Percentiles rank a stretch among this genome's conserved stretches.
These are phyloP conservation scores for Colletotrichum navitas DNA, from an alignment of 2,329 filamentous ascomycete genomes.

Conservation along the genomic window DNA sequence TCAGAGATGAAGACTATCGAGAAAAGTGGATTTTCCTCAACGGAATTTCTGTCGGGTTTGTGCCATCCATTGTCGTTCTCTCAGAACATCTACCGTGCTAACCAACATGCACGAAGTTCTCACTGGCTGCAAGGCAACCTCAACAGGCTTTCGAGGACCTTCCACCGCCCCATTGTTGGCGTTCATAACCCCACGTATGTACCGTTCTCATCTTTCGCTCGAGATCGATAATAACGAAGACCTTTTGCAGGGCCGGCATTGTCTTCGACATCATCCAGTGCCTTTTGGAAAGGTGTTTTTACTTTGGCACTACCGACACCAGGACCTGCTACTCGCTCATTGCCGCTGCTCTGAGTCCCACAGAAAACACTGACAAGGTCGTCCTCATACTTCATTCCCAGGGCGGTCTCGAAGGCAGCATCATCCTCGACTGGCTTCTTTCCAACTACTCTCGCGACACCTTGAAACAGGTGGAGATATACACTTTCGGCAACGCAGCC, in stretches of 20 bases:
- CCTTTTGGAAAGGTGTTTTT: constrained; percentile 80
- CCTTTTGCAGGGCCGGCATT: constrained; percentile 64
- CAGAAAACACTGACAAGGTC: constrained; percentile 70
- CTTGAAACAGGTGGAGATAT: constrained; percentile 78
- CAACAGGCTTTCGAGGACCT: constrained; percentile 78
- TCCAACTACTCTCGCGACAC: constrained; percentile 76
- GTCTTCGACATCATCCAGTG: constrained; percentile 84
- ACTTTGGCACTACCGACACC: constrained; percentile 78
- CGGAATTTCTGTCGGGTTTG: constrained; percentile 74
- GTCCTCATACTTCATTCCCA: constrained; percentile 83
- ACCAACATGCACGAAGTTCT: background rate
- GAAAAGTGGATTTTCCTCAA: constrained; percentile 88
- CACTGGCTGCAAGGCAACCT: constrained; percentile 79
- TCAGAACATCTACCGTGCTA: no score
- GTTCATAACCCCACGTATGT: constrained; percentile 78
- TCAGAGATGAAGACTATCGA: constrained; percentile 57
- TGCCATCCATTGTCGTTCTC: constrained; percentile 19
- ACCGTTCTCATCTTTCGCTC: no score
- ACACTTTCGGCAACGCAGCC: constrained; percentile 83
- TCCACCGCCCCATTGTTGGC: constrained; percentile 77
- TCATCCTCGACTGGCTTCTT: constrained; percentile 82
- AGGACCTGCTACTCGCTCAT: constrained; percentile 72
- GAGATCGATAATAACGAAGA: background rate
- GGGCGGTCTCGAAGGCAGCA: constrained; percentile 78
- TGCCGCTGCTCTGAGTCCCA: constrained; percentile 71